Conservation (phyloP, 768 basidiomycete genomes). For the Rhizopogon vulgaris region DNA sequence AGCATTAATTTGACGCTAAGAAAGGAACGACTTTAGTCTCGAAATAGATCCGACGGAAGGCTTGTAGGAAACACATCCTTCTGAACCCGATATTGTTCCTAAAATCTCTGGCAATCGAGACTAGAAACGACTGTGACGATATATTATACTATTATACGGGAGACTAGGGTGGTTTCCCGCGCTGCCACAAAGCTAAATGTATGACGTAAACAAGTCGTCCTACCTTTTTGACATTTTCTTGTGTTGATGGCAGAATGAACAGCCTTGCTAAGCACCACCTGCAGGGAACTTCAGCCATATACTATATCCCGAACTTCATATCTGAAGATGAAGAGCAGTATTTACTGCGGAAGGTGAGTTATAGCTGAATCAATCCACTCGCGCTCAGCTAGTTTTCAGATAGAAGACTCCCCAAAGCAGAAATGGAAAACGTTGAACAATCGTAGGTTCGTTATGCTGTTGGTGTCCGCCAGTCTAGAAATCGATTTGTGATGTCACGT, state of each 20-base stretch:
- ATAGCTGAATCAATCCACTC: slow-evolving; percentile 3
- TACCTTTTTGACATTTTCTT: not conserved
- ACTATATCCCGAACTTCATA: slow-evolving; percentile 77
- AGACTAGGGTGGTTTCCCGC: too few relatives aligned
- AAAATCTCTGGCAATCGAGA: too few relatives aligned
- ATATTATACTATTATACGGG: too few relatives aligned
- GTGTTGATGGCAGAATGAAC: not conserved
- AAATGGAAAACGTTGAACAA: slow-evolving; percentile 77
- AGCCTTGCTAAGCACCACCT: slow-evolving; percentile 20
- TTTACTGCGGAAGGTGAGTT: slow-evolving; percentile 64
- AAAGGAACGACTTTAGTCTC: too few relatives aligned
- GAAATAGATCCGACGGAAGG: too few relatives aligned
- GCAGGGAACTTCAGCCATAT: slow-evolving; percentile 35
- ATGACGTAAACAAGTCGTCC: not conserved
- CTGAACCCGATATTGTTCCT: too few relatives aligned
- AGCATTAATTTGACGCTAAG: too few relatives aligned
- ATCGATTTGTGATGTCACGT: not conserved
- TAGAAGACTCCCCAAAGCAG: slow-evolving; percentile 68
- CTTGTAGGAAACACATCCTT: too few relatives aligned
- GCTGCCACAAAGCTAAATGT: not conserved
- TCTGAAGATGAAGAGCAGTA: slow-evolving; percentile 73
- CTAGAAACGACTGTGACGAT: too few relatives aligned
- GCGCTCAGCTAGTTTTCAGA: slow-evolving; percentile 37
- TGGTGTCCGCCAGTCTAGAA: not conserved
- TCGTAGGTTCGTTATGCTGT: slow-evolving; percentile 41